Evolutionary conservation across 1,139 yeast genomes (phyloP), one percentile per base, ranked within the genome.

Genomic region (Casaregolazyma suthepensis): DNA sequence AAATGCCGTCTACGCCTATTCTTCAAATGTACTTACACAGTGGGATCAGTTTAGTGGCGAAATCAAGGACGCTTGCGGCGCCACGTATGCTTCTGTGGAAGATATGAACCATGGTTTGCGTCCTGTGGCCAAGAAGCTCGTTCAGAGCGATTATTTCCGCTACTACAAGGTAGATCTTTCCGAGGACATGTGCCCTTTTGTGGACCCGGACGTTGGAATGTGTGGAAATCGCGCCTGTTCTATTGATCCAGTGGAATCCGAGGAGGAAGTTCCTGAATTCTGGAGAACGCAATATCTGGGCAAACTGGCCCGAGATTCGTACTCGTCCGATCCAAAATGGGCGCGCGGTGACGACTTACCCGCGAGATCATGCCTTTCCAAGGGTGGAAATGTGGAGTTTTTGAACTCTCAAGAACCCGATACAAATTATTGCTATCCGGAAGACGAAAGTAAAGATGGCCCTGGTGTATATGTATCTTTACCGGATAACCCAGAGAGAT

Each of bases 161-260:
- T 88, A 87, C 68, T 93, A 88, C 75, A 87, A 89, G 69, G 79
- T 94, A 56, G 88, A 94, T 66, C 75, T 94, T 50, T 93, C 84
- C 66, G 74, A 70, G 29, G 85, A 87, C 61, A 82, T 83, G 66
- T 94, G 99, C 69, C 91, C 95, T 43, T 89, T 90, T 67, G 87
- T 94, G 86, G 81, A 83, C 55, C 87, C 84, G 61, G 87, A 82
- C 62, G 85, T 79, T 62, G 87, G 84, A 26, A 83, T 90, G 67
- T 94, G 99, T 69, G 91, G 95, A 61, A 90, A 94, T 65, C 80
- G 90, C 60, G 88, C 91, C 52, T 94, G 99, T 72, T 96, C 97
- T 1, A 95, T 94, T 35, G 97, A 93, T 68, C 79, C 87, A 22
- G 68, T 78, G 46, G 79, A 79, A 56, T 80, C 80, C 63, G 79